phyloP scores from a whole-genome alignment of 2,329 filamentous ascomycete genomes.

The Penicillium hordei region DNA sequence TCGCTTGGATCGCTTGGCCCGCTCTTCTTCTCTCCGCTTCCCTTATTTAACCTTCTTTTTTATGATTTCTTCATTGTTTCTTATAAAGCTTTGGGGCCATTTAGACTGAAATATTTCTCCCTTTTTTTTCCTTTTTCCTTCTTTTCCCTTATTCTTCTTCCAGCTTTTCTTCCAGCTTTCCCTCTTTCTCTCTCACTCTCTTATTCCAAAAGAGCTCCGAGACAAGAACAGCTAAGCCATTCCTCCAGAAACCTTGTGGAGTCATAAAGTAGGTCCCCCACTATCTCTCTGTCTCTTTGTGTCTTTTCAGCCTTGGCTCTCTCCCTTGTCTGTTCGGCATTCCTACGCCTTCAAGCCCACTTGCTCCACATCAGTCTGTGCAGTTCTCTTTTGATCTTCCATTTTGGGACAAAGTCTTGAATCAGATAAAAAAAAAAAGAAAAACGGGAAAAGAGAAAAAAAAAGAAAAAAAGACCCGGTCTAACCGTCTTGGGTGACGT shows the following conservation, averaged over 20 bases:
- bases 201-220: neutral
- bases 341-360: constrained; percentile 19
- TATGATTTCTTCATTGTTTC: constrained; percentile 20
- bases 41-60: constrained; percentile 33
- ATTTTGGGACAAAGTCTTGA: constrained; percentile 11
- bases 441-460: constrained; percentile 11
- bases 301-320: constrained; percentile 9
- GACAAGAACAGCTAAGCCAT: constrained; percentile 10
- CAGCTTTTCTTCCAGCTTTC: neutral
- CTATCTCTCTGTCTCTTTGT: constrained; percentile 5
- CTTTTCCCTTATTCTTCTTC: neutral
- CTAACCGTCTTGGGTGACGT: constrained; percentile 28
- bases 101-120: constrained; percentile 4
- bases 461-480: constrained; percentile 10
- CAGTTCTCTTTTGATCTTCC: constrained; percentile 15
- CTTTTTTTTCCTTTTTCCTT: constrained; percentile 9
- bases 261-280: constrained; percentile 15
- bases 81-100: constrained; percentile 14
- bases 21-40: constrained; percentile 20
- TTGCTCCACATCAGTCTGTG: constrained; percentile 28
- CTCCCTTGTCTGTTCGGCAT: constrained; percentile 24
- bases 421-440: constrained; percentile 16
- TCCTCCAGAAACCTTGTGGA: constrained; percentile 16
- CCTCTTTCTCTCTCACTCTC: constrained; percentile 5
- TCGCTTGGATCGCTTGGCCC: constrained; percentile 17